Percentiles rank a stretch among this genome's conserved stretches.
phyloP scores from a whole-genome alignment of 2,329 filamentous ascomycete species.

The Aureobasidium sp. region DNA sequence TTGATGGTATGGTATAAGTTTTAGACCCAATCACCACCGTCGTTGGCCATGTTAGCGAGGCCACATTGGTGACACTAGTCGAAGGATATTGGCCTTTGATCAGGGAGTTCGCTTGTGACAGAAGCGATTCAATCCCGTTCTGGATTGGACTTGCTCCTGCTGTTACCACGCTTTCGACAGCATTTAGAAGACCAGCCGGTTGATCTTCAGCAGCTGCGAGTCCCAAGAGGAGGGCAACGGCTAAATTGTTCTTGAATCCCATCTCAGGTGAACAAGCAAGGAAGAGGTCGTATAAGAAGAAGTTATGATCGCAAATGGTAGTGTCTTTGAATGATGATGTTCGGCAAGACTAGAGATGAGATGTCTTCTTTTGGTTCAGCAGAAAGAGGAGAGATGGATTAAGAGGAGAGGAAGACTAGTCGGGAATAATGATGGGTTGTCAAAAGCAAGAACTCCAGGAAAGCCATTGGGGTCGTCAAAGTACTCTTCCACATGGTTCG shows the following conservation, averaged over 20 bases:
- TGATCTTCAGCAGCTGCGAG: neutral
- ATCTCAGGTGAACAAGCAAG: neutral
- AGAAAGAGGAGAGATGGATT: neutral
- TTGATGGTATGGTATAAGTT: conserved; percentile 13
- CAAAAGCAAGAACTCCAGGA: neutral
- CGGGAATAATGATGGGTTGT: neutral
- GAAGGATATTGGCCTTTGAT: conserved; percentile 15
- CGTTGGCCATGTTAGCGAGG: conserved; percentile 15
- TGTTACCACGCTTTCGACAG: neutral
- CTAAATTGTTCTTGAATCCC: neutral
- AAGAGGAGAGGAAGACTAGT: neutral
- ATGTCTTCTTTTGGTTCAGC: neutral
- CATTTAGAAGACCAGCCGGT: neutral
- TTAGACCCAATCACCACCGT: conserved; percentile 17
- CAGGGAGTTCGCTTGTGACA: conserved; percentile 14
- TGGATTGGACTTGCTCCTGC: neutral
- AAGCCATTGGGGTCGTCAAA: neutral
- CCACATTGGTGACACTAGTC: conserved; percentile 13
- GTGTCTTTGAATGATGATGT: neutral
- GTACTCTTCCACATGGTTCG: neutral
- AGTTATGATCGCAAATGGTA: neutral
- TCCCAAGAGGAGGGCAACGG: neutral
- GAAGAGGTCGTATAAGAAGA: neutral
- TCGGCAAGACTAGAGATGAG: neutral
- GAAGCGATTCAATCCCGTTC: conserved; percentile 7